These are phyloP conservation scores for Cairneyella variabilis DNA, from an alignment of 495 filamentous ascomycete species.

Conservation along the genomic window DNA sequence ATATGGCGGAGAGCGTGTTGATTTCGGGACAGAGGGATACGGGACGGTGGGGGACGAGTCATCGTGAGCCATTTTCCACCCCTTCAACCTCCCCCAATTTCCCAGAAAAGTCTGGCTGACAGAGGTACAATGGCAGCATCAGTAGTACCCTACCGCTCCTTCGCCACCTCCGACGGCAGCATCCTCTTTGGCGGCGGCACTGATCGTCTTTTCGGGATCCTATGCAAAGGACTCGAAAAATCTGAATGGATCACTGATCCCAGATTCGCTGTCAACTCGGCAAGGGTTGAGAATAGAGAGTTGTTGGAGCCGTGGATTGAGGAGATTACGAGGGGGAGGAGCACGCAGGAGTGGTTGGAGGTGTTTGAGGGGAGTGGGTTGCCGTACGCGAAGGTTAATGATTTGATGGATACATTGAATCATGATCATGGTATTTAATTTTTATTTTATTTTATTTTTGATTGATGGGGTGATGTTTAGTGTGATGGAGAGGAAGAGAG, in stretches of 20 bases:
- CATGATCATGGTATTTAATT: constrained; percentile 58
- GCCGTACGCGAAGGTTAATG: constrained; percentile 94
- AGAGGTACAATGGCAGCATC: constrained; percentile 52
- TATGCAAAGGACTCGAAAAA: constrained; percentile 75
- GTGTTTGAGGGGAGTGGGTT: constrained; percentile 85
- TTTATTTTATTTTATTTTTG: no score
- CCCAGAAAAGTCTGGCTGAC: no score
- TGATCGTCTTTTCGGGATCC: constrained; percentile 80
- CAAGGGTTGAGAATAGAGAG: constrained; percentile 72
- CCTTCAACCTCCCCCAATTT: no score
- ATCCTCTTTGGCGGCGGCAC: constrained; percentile 93
- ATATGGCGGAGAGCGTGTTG: constrained; percentile 82
- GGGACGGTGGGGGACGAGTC: constrained; percentile 91
- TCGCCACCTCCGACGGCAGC: constrained; percentile 85
- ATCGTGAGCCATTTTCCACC: constrained; percentile 78
- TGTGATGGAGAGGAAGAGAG: neutral
- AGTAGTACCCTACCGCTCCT: constrained; percentile 91
- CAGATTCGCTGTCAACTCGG: constrained; percentile 77
- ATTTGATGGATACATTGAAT: constrained; percentile 76
- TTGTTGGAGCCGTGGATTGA: constrained; percentile 77
- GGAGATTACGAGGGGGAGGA: constrained; percentile 66
- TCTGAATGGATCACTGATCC: constrained; percentile 76
- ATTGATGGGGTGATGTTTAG: no score
- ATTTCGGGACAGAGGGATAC: constrained; percentile 85
- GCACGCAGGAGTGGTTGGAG: constrained; percentile 84